Evolutionary conservation across 257 asterid genomes (phyloP), one percentile per base, ranked within the genome.

Genomic region (Ehretia macrophylla): DNA sequence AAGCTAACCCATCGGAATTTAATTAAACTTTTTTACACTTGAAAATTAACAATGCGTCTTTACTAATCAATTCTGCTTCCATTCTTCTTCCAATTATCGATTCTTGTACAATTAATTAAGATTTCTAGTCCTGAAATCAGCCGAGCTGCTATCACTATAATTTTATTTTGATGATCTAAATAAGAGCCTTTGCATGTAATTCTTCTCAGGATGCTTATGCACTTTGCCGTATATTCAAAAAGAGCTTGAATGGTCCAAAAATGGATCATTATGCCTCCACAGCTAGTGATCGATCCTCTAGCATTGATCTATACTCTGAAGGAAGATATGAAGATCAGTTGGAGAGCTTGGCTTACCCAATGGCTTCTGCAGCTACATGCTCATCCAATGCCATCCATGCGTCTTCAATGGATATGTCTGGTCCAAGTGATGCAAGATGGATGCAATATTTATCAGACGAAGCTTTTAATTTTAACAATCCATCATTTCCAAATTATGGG

Each of bases 161-260:
- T 38, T 38, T 38, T 5, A 38, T 11, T 38, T 38, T 38, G 11
- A 38, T 38, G 8, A 38, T 38, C 8, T 11, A 38, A 38, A 6
- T 45, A 14, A 45, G 17, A 14, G 50, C n/a, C 13, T 20, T 17
- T 17, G 18, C 12, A 51, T 17, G 11, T 51, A 21, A 51, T 20
- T 51, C 3, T 10, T 48, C 37, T 51, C 63, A 93, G 99, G 99
- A 89, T 66, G 90, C 95, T 1, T 93, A 93, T 63, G 99, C 99
- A 5, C 92, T 93, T 61, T 93, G 97, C 56, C 92, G 99, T 1
- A 75, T 93, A 35, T 89, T 93, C 85, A 93, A 89, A 92, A 93
- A 93, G 79, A 89, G 87, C 66, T 65, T 93, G 78, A 93, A 79
- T 55, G 66, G 64, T 14, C 91, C 86, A 1, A 93, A 85, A 70